Evolutionary conservation across 352 stramenopile genomes (phyloP).

Genomic region (Phytopythium chamaehyphon): DNA sequence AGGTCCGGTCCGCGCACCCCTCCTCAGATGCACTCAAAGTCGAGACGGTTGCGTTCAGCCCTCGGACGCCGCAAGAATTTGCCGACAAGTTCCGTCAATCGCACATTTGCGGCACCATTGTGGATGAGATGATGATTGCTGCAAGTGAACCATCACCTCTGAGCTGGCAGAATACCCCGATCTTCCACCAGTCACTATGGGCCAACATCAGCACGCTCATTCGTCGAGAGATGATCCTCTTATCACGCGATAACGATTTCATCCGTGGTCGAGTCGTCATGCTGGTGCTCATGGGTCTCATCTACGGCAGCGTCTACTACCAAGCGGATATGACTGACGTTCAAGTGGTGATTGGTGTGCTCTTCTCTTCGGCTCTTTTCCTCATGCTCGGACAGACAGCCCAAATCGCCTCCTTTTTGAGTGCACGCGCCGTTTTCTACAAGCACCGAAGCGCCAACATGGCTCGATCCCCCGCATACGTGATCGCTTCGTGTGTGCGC

Average conservation of each 20-base stretch:
- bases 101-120: conserved; percentile 38
- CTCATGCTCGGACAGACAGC: conserved; percentile 54
- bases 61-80: conserved; percentile 9
- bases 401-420: conserved; percentile 59
- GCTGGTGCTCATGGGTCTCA: conserved; percentile 20
- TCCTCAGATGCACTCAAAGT: too few species aligned
- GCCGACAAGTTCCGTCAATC: conserved; percentile 9
- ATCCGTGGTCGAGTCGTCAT: conserved; percentile 21
- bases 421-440: conserved; percentile 49
- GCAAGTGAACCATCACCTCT: conserved; percentile 39
- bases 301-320: conserved; percentile 24
- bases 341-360: conserved; percentile 42
- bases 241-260: conserved; percentile 28
- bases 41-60: background rate
- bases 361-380: conserved; percentile 76
- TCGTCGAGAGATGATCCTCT: conserved; percentile 45
- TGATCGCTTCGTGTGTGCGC: conserved; percentile 30
- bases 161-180: conserved; percentile 1
- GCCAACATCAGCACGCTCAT: conserved; percentile 9
- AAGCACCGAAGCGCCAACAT: conserved; percentile 71
- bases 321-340: conserved; percentile 17
- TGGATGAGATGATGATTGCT: conserved; percentile 78
- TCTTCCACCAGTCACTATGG: conserved; percentile 15
- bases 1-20: background rate
- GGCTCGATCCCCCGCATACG: conserved; percentile 54